These are phyloP conservation scores for Aspergillus japonicus DNA, from an alignment of 2,329 filamentous ascomycete genomes.

Conservation along the genomic window DNA sequence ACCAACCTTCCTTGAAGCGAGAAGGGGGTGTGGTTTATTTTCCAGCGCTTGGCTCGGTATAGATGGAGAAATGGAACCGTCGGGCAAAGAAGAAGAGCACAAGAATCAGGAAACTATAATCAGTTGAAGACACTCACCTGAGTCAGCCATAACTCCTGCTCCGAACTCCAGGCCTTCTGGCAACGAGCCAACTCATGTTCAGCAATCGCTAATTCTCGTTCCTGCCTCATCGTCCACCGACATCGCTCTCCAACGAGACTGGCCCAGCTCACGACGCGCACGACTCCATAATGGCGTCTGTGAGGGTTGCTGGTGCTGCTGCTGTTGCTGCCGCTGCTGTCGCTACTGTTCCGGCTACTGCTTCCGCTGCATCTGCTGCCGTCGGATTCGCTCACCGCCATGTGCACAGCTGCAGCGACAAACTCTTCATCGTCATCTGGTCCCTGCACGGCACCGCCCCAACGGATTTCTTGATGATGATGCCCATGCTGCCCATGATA, in stretches of 20 bases:
- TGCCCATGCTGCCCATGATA: not conserved
- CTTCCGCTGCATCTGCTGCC: conserved; percentile 5
- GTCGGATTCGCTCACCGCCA: conserved; percentile 20
- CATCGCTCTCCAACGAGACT: conserved; percentile 28
- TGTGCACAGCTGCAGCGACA: conserved; percentile 5
- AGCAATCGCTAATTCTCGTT: conserved; percentile 28
- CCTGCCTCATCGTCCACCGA: conserved; percentile 32
- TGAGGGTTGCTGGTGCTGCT: conserved; percentile 7
- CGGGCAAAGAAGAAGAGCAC: not conserved
- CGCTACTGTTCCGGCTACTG: conserved; percentile 14
- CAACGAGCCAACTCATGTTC: conserved; percentile 31
- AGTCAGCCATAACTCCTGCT: conserved; percentile 37
- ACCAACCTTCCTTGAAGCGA: not conserved
- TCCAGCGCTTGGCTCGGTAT: not conserved
- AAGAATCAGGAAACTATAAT: not conserved
- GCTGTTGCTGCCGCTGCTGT: conserved; percentile 12
- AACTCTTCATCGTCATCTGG: conserved; percentile 1
- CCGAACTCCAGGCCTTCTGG: conserved; percentile 39
- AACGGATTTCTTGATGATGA: conserved; percentile 1
- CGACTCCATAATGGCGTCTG: conserved; percentile 15
- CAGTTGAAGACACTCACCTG: conserved; percentile 28
- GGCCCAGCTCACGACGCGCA: conserved; percentile 32
- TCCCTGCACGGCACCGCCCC: not conserved
- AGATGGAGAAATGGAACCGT: not conserved
- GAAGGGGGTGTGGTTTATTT: not conserved